Percentiles rank a stretch among this genome's conserved stretches.
These are phyloP conservation scores for Rhizopogon roseolus DNA, from an alignment of 768 basidiomycete genomes.

Conservation along the genomic window DNA sequence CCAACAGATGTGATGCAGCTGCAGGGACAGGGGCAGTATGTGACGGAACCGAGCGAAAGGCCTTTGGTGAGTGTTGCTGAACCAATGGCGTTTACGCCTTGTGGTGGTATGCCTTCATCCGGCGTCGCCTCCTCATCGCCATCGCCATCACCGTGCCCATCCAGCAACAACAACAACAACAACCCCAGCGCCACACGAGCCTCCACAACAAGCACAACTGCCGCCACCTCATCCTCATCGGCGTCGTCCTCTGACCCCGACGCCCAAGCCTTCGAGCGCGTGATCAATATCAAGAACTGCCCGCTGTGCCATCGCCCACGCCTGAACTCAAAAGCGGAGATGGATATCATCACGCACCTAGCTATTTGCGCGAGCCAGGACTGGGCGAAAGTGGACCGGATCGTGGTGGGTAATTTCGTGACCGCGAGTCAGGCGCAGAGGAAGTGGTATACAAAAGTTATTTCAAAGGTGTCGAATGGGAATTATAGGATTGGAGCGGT, in stretches of 20 bases:
- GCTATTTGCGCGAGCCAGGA: constrained; percentile 93
- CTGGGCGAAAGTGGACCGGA: constrained; percentile 84
- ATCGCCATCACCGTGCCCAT: not conserved
- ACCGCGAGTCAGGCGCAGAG: constrained; percentile 93
- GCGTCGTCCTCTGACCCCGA: constrained; percentile 44
- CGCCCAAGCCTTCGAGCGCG: constrained; percentile 59
- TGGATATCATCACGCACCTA: constrained; percentile 96
- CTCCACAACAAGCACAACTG: no score
- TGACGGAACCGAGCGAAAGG: constrained; percentile 45
- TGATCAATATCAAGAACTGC: constrained; percentile 94
- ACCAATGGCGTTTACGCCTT: constrained; percentile 6
- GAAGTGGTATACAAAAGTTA: constrained; percentile 93
- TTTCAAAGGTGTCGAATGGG: constrained; percentile 82
- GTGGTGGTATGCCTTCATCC: not conserved
- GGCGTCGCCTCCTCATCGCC: constrained; percentile 6
- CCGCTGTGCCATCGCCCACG: constrained; percentile 90
- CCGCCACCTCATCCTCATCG: constrained; percentile 12
- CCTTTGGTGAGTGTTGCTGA: constrained; percentile 33
- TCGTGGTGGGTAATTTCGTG: constrained; percentile 92
- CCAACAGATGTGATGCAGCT: constrained; percentile 16
- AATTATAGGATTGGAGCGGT: constrained; percentile 89
- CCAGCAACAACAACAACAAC: no score
- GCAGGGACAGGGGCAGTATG: constrained; percentile 18
- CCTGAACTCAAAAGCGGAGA: constrained; percentile 79
- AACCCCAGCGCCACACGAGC: not conserved